phyloP scores from a whole-genome alignment of 805 yeast species.

The Wickerhamomyces chambardii region DNA sequence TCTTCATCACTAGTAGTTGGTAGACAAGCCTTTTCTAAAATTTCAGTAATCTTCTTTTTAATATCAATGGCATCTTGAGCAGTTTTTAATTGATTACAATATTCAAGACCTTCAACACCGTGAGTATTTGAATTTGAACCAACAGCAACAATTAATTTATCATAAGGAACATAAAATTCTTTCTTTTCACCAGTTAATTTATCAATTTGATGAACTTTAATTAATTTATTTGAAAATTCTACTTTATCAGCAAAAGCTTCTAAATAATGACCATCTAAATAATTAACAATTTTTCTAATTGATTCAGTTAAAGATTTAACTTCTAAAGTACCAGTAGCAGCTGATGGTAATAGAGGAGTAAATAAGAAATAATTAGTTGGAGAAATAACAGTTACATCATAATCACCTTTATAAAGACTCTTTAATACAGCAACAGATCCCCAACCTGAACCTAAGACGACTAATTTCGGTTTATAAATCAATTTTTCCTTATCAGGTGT shows the following conservation, averaged over 20 bases:
- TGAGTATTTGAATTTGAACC: conserved; percentile 64
- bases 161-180: conserved; percentile 60
- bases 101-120: conserved; percentile 61
- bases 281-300: conserved; percentile 44
- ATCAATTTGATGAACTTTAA: conserved; percentile 42
- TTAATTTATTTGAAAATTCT: conserved; percentile 43
- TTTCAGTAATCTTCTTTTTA: conserved; percentile 42
- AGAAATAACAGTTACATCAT: conserved; percentile 57
- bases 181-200: conserved; percentile 28
- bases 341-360: conserved; percentile 62
- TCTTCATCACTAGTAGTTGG: conserved; percentile 60
- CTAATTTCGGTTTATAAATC: conserved; percentile 45
- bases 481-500: conserved; percentile 32
- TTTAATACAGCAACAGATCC: conserved; percentile 55
- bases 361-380: conserved; percentile 64
- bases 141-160: conserved; percentile 57
- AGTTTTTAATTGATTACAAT: conserved; percentile 53
- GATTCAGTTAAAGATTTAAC: conserved; percentile 58
- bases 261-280: conserved; percentile 49
- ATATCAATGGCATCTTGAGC: conserved; percentile 56
- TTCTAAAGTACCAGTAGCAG: conserved; percentile 65
- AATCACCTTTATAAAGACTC: conserved; percentile 40
- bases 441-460: conserved; percentile 65
- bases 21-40: conserved; percentile 53
- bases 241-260: conserved; percentile 55